Conservation (phyloP, 2,329 filamentous ascomycete genomes). For the Ophiocordyceps unilateralis region DNA sequence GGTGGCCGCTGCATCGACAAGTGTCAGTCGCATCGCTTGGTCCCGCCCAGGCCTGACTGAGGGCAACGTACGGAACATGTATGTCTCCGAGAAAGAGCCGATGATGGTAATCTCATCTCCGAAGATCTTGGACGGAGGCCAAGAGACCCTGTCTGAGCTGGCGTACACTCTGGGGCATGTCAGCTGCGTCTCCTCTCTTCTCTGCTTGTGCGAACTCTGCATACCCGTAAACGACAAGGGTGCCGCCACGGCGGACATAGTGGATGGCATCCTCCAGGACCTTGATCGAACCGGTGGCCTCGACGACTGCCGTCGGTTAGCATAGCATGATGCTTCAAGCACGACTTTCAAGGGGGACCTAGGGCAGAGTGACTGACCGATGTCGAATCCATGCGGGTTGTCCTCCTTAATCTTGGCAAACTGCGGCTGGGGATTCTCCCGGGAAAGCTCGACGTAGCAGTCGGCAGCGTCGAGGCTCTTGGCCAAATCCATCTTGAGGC, state of each 20-base stretch:
- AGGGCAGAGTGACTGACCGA: slow-evolving; percentile 21
- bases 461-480: slow-evolving; percentile 37
- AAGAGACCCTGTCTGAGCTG: slow-evolving; percentile 42
- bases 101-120: slow-evolving; percentile 54
- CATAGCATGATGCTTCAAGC: background rate
- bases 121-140: slow-evolving; percentile 57
- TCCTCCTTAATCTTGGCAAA: slow-evolving; percentile 44
- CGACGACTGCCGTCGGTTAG: slow-evolving; percentile 28
- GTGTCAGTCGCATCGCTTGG: background rate
- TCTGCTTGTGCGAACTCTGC: slow-evolving; percentile 1
- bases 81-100: slow-evolving; percentile 56
- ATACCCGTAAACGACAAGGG: slow-evolving; percentile 48
- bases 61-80: slow-evolving; percentile 42
- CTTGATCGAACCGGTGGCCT: slow-evolving; percentile 51
- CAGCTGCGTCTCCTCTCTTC: background rate
- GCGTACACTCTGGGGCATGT: slow-evolving; percentile 37
- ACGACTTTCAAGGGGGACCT: background rate
- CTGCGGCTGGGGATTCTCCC: slow-evolving; percentile 36
- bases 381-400: slow-evolving; percentile 58
- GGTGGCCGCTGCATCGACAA: slow-evolving; percentile 18
- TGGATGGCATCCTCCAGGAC: slow-evolving; percentile 56
- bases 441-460: slow-evolving; percentile 34
- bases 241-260: slow-evolving; percentile 54
- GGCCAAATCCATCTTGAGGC: slow-evolving; percentile 55
- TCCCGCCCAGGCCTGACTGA: background rate